Conservation (phyloP, 78 protist genomes). For the Ministeria vibrans region DNA sequence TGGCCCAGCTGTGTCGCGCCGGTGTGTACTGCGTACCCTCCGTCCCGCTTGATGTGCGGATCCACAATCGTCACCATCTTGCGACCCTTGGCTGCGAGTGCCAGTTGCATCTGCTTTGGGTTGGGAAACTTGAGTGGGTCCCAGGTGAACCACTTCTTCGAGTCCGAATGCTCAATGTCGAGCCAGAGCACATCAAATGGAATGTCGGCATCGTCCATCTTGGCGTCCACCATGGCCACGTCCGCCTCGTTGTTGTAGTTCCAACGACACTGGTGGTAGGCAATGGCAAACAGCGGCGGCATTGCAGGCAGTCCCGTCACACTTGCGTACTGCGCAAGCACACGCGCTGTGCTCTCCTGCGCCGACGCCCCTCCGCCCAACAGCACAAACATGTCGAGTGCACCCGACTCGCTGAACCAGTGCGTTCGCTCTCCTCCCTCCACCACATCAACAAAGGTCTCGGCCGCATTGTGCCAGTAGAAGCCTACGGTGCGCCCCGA, state of each 20-base stretch:
- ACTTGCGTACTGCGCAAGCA: slow-evolving; percentile 53
- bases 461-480: slow-evolving; percentile 92
- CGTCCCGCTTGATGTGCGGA: slow-evolving; percentile 91
- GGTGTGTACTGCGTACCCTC: slow-evolving; percentile 72
- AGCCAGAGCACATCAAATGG: slow-evolving; percentile 98
- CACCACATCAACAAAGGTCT: slow-evolving; percentile 82
- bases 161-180: slow-evolving; percentile 98
- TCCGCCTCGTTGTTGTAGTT: slow-evolving; percentile 84
- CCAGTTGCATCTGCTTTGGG: slow-evolving; percentile 67
- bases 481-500: slow-evolving; percentile 39
- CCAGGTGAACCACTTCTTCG: slow-evolving; percentile 97
- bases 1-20: slow-evolving; percentile 59
- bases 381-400: slow-evolving; percentile 79
- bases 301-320: slow-evolving; percentile 77
- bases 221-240: slow-evolving; percentile 51
- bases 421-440: too few species aligned
- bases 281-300: slow-evolving; percentile 89
- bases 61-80: slow-evolving; percentile 93
- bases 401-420: slow-evolving; percentile 85
- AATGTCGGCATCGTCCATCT: slow-evolving; percentile 76
- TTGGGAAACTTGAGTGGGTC: slow-evolving; percentile 81
- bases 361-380: too few species aligned
- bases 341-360: too few species aligned
- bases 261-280: slow-evolving; percentile 99
- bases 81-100: slow-evolving; percentile 30